phyloP scores from a whole-genome alignment of 768 basidiomycete species.

The Tylopilus plumbeoviolaceoides region DNA sequence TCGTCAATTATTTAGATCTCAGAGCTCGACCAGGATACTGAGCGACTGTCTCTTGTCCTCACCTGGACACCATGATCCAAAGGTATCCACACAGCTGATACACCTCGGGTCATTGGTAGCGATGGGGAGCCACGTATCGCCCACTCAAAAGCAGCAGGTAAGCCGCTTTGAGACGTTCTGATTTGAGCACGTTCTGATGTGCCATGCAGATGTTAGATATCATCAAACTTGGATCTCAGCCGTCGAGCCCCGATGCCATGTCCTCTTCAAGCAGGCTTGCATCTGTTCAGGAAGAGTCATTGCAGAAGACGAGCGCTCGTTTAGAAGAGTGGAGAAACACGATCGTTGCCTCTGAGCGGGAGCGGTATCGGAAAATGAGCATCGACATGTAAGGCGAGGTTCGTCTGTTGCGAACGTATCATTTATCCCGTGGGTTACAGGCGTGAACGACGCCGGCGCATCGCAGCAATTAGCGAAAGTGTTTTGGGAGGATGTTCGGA shows the following conservation, averaged over 20 bases:
- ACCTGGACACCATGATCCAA: slow-evolving; percentile 6
- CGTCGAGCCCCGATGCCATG: not conserved
- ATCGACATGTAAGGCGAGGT: slow-evolving; percentile 58
- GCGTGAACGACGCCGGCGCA: slow-evolving; percentile 72
- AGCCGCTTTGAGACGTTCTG: not conserved
- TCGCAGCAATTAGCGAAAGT: slow-evolving; percentile 58
- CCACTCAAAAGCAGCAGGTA: slow-evolving; percentile 73
- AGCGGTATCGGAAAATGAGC: slow-evolving; percentile 63
- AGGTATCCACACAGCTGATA: slow-evolving; percentile 60
- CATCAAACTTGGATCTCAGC: slow-evolving; percentile 34
- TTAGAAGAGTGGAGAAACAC: slow-evolving; percentile 66
- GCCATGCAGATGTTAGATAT: slow-evolving; percentile 52
- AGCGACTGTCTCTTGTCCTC: slow-evolving; percentile 60
- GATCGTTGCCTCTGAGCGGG: slow-evolving; percentile 64
- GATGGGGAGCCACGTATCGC: slow-evolving; percentile 56
- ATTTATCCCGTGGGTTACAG: slow-evolving; percentile 34
- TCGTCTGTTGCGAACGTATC: not conserved
- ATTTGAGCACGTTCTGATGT: slow-evolving; percentile 5
- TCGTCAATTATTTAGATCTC: slow-evolving; percentile 69
- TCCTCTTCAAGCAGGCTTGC: slow-evolving; percentile 14
- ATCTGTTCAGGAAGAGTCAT: slow-evolving; percentile 32
- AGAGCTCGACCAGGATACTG: slow-evolving; percentile 63
- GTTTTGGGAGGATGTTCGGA: slow-evolving; percentile 62
- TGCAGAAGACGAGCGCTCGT: slow-evolving; percentile 51
- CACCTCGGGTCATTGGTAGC: slow-evolving; percentile 69